Conservation (phyloP, 108 stramenopile genomes). For the Cylindrotheca closterium region DNA sequence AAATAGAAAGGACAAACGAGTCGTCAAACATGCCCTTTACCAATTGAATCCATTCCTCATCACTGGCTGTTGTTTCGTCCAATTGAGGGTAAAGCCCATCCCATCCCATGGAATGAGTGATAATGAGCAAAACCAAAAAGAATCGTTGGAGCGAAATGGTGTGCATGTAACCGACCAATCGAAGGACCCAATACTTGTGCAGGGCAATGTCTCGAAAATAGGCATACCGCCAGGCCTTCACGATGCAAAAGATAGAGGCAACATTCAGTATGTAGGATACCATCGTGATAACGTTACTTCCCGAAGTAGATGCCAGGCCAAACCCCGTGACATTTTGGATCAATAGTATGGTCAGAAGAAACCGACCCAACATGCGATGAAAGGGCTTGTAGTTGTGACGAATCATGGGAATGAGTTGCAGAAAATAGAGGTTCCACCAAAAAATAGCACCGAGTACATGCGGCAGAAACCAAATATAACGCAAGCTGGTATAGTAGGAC, state of each 20-base stretch:
- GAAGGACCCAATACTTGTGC: conserved; percentile 17
- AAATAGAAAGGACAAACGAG: conserved; percentile 4
- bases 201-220: conserved; percentile 7
- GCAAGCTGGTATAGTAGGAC: not conserved
- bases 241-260: too few species aligned
- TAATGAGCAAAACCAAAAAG: not conserved
- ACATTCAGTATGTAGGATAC: too few species aligned
- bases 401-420: conserved; percentile 5
- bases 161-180: conserved; percentile 24
- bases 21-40: conserved; percentile 18
- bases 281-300: too few species aligned
- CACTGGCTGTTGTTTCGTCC: not conserved
- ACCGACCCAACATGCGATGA: too few species aligned
- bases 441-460: conserved; percentile 4
- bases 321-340: too few species aligned
- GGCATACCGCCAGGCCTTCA: too few species aligned
- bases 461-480: conserved; percentile 11
- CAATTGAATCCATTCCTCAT: not conserved
- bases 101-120: conserved; percentile 7
- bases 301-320: too few species aligned
- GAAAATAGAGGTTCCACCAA: conserved; percentile 18
- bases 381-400: too few species aligned
- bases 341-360: too few species aligned
- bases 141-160: conserved; percentile 14
- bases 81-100: conserved; percentile 9